Conservation (phyloP, 306 rosid species). For the Sphenostylis stenocarpa region DNA sequence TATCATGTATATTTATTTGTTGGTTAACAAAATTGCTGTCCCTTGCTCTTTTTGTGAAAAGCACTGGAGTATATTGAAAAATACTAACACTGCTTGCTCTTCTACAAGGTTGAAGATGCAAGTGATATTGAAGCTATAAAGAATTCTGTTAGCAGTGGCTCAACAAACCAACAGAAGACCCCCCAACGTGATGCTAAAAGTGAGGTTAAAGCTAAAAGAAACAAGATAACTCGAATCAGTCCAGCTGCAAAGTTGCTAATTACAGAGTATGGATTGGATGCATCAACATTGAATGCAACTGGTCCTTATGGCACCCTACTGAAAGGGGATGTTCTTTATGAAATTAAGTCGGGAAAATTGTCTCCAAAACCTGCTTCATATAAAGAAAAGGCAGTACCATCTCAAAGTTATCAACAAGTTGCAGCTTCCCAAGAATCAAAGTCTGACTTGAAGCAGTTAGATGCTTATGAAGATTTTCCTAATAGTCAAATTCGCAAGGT, state of each 20-base stretch:
- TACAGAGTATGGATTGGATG: slow-evolving; percentile 79
- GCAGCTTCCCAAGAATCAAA: slow-evolving; percentile 46
- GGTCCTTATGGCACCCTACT: slow-evolving; percentile 82
- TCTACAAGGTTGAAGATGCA: slow-evolving; percentile 80
- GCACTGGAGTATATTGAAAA: slow-evolving; percentile 34
- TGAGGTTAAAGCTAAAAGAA: slow-evolving; percentile 46
- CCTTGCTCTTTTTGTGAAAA: slow-evolving; percentile 20
- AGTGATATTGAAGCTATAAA: slow-evolving; percentile 75
- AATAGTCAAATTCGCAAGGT: slow-evolving; percentile 97
- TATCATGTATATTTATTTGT: slow-evolving; percentile 1
- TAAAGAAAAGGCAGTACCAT: slow-evolving; percentile 53
- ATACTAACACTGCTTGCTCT: slow-evolving; percentile 29
- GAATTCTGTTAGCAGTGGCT: slow-evolving; percentile 51
- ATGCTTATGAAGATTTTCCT: slow-evolving; percentile 80
- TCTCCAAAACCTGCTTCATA: slow-evolving; percentile 56
- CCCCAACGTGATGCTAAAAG: slow-evolving; percentile 41
- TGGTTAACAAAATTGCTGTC: slow-evolving; percentile 13
- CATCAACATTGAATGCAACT: slow-evolving; percentile 69
- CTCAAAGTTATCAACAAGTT: slow-evolving; percentile 52
- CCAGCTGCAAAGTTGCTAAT: slow-evolving; percentile 93
- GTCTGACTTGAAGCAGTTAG: slow-evolving; percentile 53
- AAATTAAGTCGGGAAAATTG: slow-evolving; percentile 73
- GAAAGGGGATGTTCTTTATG: slow-evolving; percentile 92
- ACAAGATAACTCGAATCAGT: slow-evolving; percentile 61
- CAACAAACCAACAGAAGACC: slow-evolving; percentile 54